Conservation (phyloP, 1,284 basidiomycete genomes). For the Sporisorium iseilematis-ciliati region DNA sequence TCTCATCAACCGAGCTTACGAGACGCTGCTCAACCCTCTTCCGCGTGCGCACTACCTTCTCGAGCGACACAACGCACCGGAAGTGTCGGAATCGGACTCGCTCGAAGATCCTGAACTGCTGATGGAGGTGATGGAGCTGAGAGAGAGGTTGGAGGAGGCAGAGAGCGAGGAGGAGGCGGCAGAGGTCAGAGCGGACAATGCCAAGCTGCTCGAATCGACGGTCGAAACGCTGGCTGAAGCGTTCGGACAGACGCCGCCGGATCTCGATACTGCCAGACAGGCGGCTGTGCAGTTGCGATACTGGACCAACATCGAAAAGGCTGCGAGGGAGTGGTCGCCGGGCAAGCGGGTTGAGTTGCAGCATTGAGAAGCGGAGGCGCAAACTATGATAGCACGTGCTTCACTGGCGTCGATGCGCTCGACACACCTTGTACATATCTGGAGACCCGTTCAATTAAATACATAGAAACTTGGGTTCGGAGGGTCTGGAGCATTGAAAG, state of each 20-base stretch:
- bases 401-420: background rate
- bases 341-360: constrained; percentile 62
- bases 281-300: constrained; percentile 63
- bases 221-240: constrained; percentile 46
- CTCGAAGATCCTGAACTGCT: constrained; percentile 64
- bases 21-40: constrained; percentile 63
- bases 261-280: constrained; percentile 46
- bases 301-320: constrained; percentile 68
- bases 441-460: no score
- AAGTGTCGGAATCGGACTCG: constrained; percentile 55
- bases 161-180: constrained; percentile 55
- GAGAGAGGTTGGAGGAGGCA: constrained; percentile 62
- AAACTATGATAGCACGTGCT: background rate
- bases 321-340: constrained; percentile 64
- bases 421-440: constrained; percentile 6
- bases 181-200: constrained; percentile 52
- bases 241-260: constrained; percentile 44
- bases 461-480: no score
- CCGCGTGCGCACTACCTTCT: constrained; percentile 60
- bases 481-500: no score
- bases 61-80: constrained; percentile 36
- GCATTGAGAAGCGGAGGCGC: constrained; percentile 29
- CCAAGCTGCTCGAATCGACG: constrained; percentile 37
- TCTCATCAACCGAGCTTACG: constrained; percentile 66
- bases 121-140: constrained; percentile 67